Evolutionary conservation across 495 filamentous ascomycete genomes (phyloP), one percentile per base, ranked within the genome.

Genomic region (Lophiotrema nucula): DNA sequence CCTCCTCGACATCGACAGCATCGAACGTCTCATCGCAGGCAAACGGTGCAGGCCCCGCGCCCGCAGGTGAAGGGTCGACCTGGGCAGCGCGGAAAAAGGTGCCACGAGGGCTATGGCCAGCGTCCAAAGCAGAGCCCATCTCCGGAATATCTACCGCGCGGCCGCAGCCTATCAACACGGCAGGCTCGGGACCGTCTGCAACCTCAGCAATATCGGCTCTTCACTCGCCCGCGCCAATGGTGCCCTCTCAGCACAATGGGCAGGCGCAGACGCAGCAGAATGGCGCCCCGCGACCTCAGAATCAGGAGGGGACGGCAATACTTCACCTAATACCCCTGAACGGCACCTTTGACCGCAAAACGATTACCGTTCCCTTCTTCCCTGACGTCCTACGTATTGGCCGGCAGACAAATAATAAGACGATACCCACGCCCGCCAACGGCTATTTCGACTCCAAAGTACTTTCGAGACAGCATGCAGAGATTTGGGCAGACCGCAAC

Each of bases 391-490:
- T 97, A 53, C 84, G 90, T 44, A 96, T 98, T 66, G 93, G 93
- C 45, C 88, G 93, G 23, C 93, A 98, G 74, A 98, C 93, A 13
- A 98, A 98, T 71, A 85, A 87, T 19, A 97, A 97, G 71, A 97
- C 93, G 1, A 79, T 95, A 11, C 93, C 93, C 0, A 93, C 90
- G 0, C 82, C 88, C 1, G 71, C 82, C 47, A 98, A 98, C 73
- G 93, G 93, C 12, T 98, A 87, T 68, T 98, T 98, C 67, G 93
- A 98, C 71, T 96, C 91, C 16, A 98, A 98, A 68, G 93, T 98
- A 31, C 81, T 98, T 13, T 97, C 92, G 28, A 79, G 93, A 56
- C 92, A 96, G 71, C 93, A 98, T 73, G 93, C 93, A 15, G 93
- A 98, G 60, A 83, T 97, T 16, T 98, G 90, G 89, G 92, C 92